These are phyloP conservation scores for Syzygium syzygioides DNA, from an alignment of 441 rosid genomes.

Conservation along the genomic window DNA sequence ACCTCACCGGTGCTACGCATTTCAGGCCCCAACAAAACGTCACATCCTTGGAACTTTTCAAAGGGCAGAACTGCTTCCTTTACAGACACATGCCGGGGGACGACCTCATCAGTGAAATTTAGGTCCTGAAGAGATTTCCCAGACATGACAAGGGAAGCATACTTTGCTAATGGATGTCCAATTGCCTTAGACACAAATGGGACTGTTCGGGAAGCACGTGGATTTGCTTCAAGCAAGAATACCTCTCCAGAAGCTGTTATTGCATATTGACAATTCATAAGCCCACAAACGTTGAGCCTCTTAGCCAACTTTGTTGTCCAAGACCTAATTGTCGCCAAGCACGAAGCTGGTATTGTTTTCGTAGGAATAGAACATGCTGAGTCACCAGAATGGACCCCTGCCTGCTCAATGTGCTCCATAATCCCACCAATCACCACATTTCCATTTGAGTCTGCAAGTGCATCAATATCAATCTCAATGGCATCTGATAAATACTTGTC, in stretches of 20 bases:
- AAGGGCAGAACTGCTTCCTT: conserved; percentile 98
- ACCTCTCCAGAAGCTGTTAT: conserved; percentile 77
- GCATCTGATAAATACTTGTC: conserved; percentile 91
- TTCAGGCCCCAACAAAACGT: conserved; percentile 91
- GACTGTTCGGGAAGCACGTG: conserved; percentile 94
- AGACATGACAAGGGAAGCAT: conserved; percentile 93
- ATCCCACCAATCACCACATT: conserved; percentile 69
- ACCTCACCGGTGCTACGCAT: conserved; percentile 98
- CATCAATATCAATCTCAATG: conserved; percentile 84
- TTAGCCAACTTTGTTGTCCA: conserved; percentile 82
- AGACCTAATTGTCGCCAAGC: conserved; percentile 60
- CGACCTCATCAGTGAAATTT: conserved; percentile 68
- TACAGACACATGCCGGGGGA: conserved; percentile 78
- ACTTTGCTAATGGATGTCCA: conserved; percentile 93
- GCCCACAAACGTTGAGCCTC: conserved; percentile 82
- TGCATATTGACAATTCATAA: conserved; percentile 97
- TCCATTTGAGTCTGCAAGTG: conserved; percentile 77
- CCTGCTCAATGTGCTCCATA: conserved; percentile 63
- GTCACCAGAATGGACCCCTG: conserved; percentile 91
- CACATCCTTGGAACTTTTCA: conserved; percentile 91
- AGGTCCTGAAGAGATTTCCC: conserved; percentile 75
- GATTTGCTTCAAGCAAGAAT: conserved; percentile 94
- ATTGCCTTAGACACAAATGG: conserved; percentile 99
- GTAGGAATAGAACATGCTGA: conserved; percentile 93
- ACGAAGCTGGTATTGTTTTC: conserved; percentile 60